Conservation (phyloP, 2,329 filamentous ascomycete species). For the Paraconiothyrium sp. region DNA sequence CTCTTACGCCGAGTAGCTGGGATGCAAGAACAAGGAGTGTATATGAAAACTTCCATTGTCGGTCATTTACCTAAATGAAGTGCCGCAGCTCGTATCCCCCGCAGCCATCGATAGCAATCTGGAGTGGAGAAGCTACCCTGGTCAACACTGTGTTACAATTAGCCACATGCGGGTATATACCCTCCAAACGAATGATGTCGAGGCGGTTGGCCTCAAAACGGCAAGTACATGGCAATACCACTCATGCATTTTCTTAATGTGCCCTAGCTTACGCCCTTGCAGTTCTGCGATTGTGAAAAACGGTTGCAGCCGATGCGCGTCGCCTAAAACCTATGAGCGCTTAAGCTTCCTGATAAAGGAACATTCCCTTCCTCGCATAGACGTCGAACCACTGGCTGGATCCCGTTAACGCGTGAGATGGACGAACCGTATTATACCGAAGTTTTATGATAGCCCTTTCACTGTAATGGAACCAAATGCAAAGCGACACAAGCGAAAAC, state of each 20-base stretch:
- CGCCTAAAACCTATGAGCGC: conserved; percentile 2
- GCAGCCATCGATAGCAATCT: conserved; percentile 15
- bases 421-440: neutral
- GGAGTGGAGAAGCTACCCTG: conserved; percentile 14
- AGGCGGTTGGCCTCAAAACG: neutral
- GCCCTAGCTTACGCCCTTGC: neutral
- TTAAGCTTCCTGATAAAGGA: conserved; percentile 3
- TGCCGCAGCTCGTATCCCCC: conserved; percentile 15
- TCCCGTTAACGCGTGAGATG: neutral
- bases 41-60: conserved; percentile 21
- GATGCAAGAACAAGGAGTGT: conserved; percentile 27
- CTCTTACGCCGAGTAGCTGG: conserved; percentile 11
- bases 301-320: neutral
- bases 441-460: neutral
- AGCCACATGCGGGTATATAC: conserved; percentile 32
- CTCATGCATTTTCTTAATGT: neutral
- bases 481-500: neutral
- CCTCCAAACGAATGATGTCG: conserved; percentile 11
- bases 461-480: neutral
- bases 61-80: conserved; percentile 26
- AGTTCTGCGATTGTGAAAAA: neutral
- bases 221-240: neutral
- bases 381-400: neutral
- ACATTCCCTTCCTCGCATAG: neutral
- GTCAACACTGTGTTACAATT: conserved; percentile 21